phyloP scores from a whole-genome alignment of 129 eudicot genomes.

The Centrapalus pauciflorus region DNA sequence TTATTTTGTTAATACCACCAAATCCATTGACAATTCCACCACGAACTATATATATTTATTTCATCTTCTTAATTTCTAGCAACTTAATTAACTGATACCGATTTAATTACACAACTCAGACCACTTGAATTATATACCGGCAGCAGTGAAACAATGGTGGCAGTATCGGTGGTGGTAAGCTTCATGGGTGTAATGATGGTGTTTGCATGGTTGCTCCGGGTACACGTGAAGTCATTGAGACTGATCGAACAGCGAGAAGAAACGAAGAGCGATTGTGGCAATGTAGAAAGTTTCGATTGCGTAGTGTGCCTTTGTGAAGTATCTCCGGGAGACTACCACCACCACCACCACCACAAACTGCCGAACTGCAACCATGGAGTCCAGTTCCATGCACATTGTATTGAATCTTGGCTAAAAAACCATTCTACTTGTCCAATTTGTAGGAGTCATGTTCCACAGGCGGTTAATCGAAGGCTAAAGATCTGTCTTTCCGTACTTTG shows the following conservation, averaged over 20 bases:
- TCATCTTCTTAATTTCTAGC: neutral
- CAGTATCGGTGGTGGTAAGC: neutral
- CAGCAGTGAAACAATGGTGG: neutral
- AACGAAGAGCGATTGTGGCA: neutral
- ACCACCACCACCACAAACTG: neutral
- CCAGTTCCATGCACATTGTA: constrained; percentile 18
- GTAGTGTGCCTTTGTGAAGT: constrained; percentile 29
- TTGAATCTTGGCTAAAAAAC: constrained; percentile 15
- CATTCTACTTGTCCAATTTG: constrained; percentile 16
- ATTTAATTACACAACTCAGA: neutral
- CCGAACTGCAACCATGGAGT: constrained; percentile 24
- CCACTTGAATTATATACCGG: neutral
- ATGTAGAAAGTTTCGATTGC: neutral
- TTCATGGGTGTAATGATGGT: neutral
- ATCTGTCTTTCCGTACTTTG: neutral
- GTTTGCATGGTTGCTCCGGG: constrained; percentile 10
- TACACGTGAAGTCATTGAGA: neutral
- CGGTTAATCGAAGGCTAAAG: neutral
- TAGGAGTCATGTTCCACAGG: constrained; percentile 9
- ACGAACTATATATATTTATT: neutral
- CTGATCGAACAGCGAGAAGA: too few relatives aligned
- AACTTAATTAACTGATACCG: neutral
- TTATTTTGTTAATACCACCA: constrained; percentile 1
- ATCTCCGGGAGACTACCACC: constrained; percentile 1
- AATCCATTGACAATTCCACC: neutral